Percentiles rank a stretch among this genome's conserved stretches.
phyloP scores from a whole-genome alignment of 495 filamentous ascomycete genomes.

The Physcia stellaris region DNA sequence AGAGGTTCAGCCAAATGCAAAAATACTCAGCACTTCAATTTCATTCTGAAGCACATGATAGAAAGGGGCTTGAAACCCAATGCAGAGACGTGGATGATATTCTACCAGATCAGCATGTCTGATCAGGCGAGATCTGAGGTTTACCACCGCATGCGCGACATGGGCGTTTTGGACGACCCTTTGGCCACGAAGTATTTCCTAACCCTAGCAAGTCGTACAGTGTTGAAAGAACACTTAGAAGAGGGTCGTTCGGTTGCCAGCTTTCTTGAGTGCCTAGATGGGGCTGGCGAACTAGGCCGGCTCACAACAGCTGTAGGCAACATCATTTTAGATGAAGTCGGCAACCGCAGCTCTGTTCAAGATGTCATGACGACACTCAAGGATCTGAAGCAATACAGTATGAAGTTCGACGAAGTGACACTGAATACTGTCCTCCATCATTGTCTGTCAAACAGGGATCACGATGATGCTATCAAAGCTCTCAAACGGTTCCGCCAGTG shows the following conservation, averaged over 20 bases:
- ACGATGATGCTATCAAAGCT: conserved; percentile 6
- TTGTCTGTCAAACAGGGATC: conserved; percentile 1
- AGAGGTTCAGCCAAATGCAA: conserved; percentile 22
- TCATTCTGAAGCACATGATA: conserved; percentile 23
- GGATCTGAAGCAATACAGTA: conserved; percentile 5
- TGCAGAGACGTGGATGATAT: conserved; percentile 29
- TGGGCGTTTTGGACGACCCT: conserved; percentile 19
- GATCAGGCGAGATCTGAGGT: conserved; percentile 21
- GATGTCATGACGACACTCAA: conserved; percentile 7
- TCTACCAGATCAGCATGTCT: conserved; percentile 22
- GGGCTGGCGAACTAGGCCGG: conserved; percentile 21
- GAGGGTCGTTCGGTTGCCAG: conserved; percentile 21
- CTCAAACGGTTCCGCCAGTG: conserved; percentile 3
- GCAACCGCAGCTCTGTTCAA: not conserved
- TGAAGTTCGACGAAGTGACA: conserved; percentile 7
- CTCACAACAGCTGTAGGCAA: conserved; percentile 22
- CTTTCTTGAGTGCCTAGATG: conserved; percentile 23
- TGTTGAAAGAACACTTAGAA: conserved; percentile 7
- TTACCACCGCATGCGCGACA: conserved; percentile 22
- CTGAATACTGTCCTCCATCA: conserved; percentile 9
- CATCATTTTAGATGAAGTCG: conserved; percentile 23
- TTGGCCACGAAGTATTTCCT: conserved; percentile 3
- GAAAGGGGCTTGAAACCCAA: conserved; percentile 25
- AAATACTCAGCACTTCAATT: conserved; percentile 22
- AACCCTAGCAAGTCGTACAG: conserved; percentile 1